Evolutionary conservation across 768 basidiomycete genomes (phyloP), one percentile per base, ranked within the genome.

Genomic region (Brasilioporus rufonigricans): DNA sequence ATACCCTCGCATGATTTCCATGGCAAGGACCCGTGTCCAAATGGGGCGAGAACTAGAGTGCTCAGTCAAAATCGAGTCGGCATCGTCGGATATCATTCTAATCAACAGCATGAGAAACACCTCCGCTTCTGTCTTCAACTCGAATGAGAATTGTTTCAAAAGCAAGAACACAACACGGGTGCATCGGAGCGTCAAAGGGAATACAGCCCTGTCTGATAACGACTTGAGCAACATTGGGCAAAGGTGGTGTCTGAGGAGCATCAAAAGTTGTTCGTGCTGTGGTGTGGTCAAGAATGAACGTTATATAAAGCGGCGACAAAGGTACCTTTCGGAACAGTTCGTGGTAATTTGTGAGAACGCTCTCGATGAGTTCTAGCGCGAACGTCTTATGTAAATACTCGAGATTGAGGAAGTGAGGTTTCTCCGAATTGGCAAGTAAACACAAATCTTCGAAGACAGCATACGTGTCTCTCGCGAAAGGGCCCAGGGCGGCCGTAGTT

Each of bases 291-390:
- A 52, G 10, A 7, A 50, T 19, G 33, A 31, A 33, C 9, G 6
- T 48, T 6, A 27, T 21, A 9, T 19, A 5, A 52, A 32, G 43
- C 1, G 26, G 23, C 8, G n/a, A 24, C 1, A 24, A 23, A 66
- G 74, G 35, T 61, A 90, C 94, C 77, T 87, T 83, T 48, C 88
- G 80, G 67, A 95, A 94, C 0, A 93, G 76, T n/a, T 79, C 80
- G 58, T 93, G 86, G 62, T 95, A 94, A 66, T 95, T 94, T 8
- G 93, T 94, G 48, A 99, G 74, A 2, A 98, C 91, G 63, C 95
- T 98, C 74, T 99, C 96, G 35, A 98, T 93, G 50, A 98, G 75
- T 71, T 99, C 96, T n/a, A 99, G 74, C 0, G 94, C 93, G 61
- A 98, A 98, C 0, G 97, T 98, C 71, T 94, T 88, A 63, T 90